phyloP scores from a whole-genome alignment of 495 filamentous ascomycete species.

The Cercophora sp. region DNA sequence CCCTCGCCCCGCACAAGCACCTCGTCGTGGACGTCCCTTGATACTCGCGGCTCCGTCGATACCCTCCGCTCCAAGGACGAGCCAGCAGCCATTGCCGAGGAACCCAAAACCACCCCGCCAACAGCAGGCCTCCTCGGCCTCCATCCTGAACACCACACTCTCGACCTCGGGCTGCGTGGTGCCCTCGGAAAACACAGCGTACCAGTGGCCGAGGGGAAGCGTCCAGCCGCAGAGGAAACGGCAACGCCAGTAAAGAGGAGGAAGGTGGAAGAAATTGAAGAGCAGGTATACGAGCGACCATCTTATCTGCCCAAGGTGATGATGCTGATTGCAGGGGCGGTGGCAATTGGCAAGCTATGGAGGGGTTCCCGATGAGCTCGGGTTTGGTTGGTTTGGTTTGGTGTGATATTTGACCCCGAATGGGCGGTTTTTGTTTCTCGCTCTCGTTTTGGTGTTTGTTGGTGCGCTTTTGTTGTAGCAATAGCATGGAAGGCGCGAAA shows the following conservation, averaged over 20 bases:
- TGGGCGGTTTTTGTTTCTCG: too few relatives aligned
- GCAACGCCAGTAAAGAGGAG: neutral
- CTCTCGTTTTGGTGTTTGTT: too few relatives aligned
- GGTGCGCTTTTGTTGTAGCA: too few relatives aligned
- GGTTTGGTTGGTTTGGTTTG: too few relatives aligned
- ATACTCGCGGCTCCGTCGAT: constrained; percentile 21
- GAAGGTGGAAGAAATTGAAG: neutral
- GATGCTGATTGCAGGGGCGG: constrained; percentile 26
- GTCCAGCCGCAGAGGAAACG: neutral
- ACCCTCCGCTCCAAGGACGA: constrained; percentile 8
- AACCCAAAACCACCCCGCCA: constrained; percentile 21
- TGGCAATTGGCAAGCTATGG: constrained; percentile 23
- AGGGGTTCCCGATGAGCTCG: constrained; percentile 9
- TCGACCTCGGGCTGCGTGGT: constrained; percentile 31
- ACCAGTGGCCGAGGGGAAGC: neutral
- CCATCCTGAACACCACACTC: constrained; percentile 29
- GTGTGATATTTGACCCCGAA: too few relatives aligned
- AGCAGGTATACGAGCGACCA: neutral
- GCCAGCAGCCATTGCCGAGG: neutral
- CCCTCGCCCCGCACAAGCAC: neutral
- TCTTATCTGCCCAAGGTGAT: constrained; percentile 21
- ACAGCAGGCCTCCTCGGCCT: constrained; percentile 41
- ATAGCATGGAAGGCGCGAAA: too few relatives aligned
- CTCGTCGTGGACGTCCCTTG: neutral
- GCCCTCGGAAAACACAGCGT: constrained; percentile 23